Base-by-base conservation (phyloP, 192 early-diverging fungal species). In the Radiomyces spectabilis region DNA sequence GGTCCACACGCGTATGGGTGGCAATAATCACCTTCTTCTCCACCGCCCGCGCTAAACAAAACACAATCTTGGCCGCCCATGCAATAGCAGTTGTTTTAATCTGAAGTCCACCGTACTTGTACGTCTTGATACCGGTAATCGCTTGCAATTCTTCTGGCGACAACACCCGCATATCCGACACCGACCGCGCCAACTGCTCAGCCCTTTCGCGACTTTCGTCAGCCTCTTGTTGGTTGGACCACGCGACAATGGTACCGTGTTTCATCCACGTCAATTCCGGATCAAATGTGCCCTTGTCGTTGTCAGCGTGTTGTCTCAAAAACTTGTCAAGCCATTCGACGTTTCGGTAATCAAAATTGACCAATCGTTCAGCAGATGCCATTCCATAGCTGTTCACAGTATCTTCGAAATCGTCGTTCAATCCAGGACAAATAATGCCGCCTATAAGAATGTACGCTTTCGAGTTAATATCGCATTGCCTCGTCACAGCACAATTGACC, bases 11-110 rank as follows among this genome's bases (percentile, higher is more conserved):
- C 18, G 43, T 33, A 21, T 47, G 37, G 1, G 51, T 55, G 7
- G 29, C 19, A 8, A 59, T 7, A 30, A 42, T 33, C 1, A 47
- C 46, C 46, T 47, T 30, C 15, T 51, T 41, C 33, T 59, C 27
- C 4, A 55, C 53, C 10, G 32, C 43, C 25, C 61, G 37, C 16
- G 61, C 53, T 22, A 63, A 29, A 2, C 42, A 49, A 29, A 55
- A 63, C 13, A 63, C 61, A 33, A 63, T 44, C 44, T 39, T 30
- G 12, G 61, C 61, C 0, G 61, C 61, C 61, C 61, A 63, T 6
- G 53, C 18, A 19, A 63, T 34, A 0, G 53, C 61, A 3, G 52
- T 46, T 13, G 21, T 47, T 38, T 53, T 53, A 22, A 53, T 45
- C 25, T 63, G 61, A 4, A 63, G 13, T 15, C 52, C 61, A 42